phyloP scores from a whole-genome alignment of 2,329 filamentous ascomycete genomes.

The Daldinia sp. region DNA sequence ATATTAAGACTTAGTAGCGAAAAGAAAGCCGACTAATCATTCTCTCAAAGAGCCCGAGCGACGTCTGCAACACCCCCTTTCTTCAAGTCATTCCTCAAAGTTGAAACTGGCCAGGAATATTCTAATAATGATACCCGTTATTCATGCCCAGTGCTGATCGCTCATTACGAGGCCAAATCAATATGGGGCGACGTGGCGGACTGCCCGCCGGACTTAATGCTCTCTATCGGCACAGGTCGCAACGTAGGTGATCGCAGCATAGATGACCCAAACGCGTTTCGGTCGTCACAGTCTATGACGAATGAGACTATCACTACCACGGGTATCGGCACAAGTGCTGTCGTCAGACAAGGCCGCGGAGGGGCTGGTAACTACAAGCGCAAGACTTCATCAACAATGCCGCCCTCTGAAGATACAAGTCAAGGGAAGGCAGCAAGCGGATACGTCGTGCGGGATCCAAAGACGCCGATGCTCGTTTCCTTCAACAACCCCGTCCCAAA shows the following conservation, averaged over 20 bases:
- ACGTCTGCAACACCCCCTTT: slow-evolving; percentile 45
- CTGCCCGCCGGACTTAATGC: slow-evolving; percentile 41
- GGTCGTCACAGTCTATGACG: slow-evolving; percentile 34
- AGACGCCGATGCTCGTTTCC: slow-evolving; percentile 43
- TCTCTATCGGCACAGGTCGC: slow-evolving; percentile 45
- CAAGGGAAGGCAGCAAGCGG: slow-evolving; percentile 34
- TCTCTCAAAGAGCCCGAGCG: slow-evolving; percentile 40
- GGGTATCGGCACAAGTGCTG: slow-evolving; percentile 28
- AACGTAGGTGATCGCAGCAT: slow-evolving; percentile 41
- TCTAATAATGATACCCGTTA: slow-evolving; percentile 37
- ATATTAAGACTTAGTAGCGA: not conserved
- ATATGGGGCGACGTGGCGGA: slow-evolving; percentile 43
- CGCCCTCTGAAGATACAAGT: not conserved
- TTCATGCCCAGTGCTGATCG: slow-evolving; percentile 42
- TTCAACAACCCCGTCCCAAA: slow-evolving; percentile 44
- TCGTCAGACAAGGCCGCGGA: slow-evolving; percentile 44
- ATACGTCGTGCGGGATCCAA: slow-evolving; percentile 45
- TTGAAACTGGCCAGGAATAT: slow-evolving; percentile 41
- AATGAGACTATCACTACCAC: slow-evolving; percentile 37
- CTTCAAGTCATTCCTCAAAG: slow-evolving; percentile 45
- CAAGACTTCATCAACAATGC: slow-evolving; percentile 19
- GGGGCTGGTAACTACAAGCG: slow-evolving; percentile 45
- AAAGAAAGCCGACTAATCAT: slow-evolving; percentile 5
- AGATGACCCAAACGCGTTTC: slow-evolving; percentile 20
- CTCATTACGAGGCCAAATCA: slow-evolving; percentile 42